These are phyloP conservation scores for Piper betle DNA, from an alignment of 164 flowering plant species.

Conservation along the genomic window DNA sequence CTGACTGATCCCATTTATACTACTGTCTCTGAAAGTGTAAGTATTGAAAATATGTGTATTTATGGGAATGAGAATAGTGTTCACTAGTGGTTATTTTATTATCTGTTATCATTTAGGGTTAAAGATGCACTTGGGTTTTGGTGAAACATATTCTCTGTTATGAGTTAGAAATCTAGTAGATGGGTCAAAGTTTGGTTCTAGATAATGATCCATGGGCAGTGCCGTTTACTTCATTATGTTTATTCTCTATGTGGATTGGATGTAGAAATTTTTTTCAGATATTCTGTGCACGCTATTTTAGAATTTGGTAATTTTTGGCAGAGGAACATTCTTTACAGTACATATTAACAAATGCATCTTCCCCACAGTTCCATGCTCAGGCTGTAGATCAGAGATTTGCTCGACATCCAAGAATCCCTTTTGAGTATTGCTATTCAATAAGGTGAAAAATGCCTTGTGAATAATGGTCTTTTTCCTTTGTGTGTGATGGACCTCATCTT, in stretches of 20 bases:
- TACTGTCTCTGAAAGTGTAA: constrained; percentile 45
- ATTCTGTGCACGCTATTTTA: too few relatives aligned
- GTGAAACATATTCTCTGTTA: too few relatives aligned
- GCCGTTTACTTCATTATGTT: too few relatives aligned
- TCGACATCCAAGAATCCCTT: constrained; percentile 28
- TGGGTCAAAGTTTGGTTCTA: too few relatives aligned
- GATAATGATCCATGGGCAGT: too few relatives aligned
- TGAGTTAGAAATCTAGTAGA: too few relatives aligned
- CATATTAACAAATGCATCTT: not conserved
- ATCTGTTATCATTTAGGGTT: not conserved
- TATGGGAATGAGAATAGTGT: not conserved
- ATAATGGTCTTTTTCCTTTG: not conserved
- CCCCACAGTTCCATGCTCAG: constrained; percentile 57
- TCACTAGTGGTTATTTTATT: not conserved
- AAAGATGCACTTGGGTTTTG: too few relatives aligned
- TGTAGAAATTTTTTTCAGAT: too few relatives aligned
- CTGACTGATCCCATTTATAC: constrained; percentile 74
- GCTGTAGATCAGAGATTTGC: constrained; percentile 20
- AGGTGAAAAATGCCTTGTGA: constrained; percentile 22
- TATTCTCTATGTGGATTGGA: too few relatives aligned
- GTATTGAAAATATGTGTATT: constrained; percentile 12
- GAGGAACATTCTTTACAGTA: too few relatives aligned
- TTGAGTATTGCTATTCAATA: constrained; percentile 61
- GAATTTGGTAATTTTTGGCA: too few relatives aligned
- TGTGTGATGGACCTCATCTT: not conserved